Evolutionary conservation across 371 early-diverging fungal species (phyloP).

Genomic region (Mortierella sp.): DNA sequence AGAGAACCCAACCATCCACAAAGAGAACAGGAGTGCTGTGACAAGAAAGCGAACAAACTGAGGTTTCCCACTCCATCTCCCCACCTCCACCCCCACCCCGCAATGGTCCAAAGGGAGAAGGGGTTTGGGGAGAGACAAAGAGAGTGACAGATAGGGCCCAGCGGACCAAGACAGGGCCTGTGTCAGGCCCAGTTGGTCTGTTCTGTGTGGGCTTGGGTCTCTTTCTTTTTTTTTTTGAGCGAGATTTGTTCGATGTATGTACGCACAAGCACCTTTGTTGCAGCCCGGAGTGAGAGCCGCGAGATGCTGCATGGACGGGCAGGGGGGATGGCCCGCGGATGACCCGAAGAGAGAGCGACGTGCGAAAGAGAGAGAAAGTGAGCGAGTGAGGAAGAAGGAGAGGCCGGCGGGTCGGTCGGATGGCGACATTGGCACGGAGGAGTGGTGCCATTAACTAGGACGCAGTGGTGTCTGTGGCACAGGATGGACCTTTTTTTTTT

Average conservation of each 20-base stretch:
- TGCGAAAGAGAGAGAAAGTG: neutral
- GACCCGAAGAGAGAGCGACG: neutral
- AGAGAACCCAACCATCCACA: no score
- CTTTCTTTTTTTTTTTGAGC: neutral
- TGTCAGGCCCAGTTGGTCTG: neutral
- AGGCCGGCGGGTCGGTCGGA: conserved; percentile 12
- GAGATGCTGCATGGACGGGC: no score
- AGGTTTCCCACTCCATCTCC: no score
- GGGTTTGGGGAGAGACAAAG: neutral
- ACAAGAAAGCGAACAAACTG: no score
- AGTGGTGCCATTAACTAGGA: conserved; percentile 22
- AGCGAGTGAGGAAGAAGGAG: no score
- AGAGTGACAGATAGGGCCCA: neutral
- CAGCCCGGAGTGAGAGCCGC: no score
- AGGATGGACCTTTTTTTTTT: neutral
- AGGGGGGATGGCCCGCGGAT: no score
- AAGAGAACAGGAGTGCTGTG: no score
- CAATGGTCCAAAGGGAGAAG: neutral
- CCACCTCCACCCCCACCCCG: neutral
- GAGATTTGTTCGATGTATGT: no score
- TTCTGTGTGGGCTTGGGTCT: neutral
- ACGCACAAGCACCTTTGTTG: no score
- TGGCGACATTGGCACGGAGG: conserved; percentile 20
- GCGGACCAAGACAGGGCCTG: neutral
- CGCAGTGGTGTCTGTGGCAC: neutral